Percentiles rank a stretch among this genome's conserved stretches.
These are phyloP conservation scores for Metarhizium sp. DNA, from an alignment of 2,329 filamentous ascomycete genomes.

Conservation along the genomic window DNA sequence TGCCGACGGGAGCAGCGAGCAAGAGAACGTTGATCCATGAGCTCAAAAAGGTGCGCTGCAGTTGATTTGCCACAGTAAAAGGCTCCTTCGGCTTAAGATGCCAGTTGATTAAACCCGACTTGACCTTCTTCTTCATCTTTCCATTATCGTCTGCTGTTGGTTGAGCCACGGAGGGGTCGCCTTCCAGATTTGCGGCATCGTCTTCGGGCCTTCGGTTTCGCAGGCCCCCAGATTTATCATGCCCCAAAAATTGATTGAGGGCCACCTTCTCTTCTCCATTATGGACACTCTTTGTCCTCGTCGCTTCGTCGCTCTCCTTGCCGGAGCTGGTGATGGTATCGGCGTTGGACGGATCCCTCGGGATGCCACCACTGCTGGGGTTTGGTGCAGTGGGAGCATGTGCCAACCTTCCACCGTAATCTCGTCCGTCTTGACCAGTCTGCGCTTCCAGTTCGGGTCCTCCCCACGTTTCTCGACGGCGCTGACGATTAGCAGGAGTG, in stretches of 20 bases:
- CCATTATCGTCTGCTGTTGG: conserved; percentile 15
- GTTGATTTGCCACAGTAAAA: conserved; percentile 54
- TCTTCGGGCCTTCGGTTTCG: conserved; percentile 23
- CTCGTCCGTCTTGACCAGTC: conserved; percentile 9
- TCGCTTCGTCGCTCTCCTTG: conserved; percentile 12
- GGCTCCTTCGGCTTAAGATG: conserved; percentile 40
- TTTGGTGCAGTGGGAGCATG: conserved; percentile 26
- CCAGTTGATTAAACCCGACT: conserved; percentile 32
- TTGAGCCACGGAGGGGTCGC: background rate
- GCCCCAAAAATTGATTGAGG: conserved; percentile 12
- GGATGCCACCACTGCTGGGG: conserved; percentile 7
- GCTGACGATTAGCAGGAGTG: conserved; percentile 20
- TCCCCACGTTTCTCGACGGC: conserved; percentile 26
- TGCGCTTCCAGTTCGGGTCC: conserved; percentile 22
- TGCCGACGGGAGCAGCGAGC: conserved; percentile 68
- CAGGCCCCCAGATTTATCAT: conserved; percentile 14
- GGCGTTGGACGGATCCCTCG: conserved; percentile 15
- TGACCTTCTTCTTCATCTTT: conserved; percentile 18
- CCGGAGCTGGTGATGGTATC: conserved; percentile 14
- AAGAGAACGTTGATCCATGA: conserved; percentile 84
- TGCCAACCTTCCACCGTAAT: conserved; percentile 22
- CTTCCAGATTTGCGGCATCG: conserved; percentile 10
- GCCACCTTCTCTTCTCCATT: conserved; percentile 11
- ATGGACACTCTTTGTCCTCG: conserved; percentile 9
- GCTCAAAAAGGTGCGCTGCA: conserved; percentile 65